Evolutionary conservation across 129 eudicot genomes (phyloP), one percentile per base, ranked within the genome.

Genomic region (Calendula officinalis): DNA sequence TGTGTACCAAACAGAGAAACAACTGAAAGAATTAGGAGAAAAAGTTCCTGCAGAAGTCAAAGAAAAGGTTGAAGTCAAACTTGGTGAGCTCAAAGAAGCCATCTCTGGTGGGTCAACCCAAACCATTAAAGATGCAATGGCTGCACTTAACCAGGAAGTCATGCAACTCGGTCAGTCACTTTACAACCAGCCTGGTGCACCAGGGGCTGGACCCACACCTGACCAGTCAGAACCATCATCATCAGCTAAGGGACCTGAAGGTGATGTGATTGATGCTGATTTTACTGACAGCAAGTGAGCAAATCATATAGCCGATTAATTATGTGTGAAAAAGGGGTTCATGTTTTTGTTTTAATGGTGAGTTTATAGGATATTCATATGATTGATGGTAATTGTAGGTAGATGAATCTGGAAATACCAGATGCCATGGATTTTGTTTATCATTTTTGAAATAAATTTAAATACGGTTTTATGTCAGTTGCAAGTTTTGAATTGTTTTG

Each of bases 151-250:
- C 72, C 91, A 88, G 71, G 99, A 92, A 71, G 99, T 92, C 9
- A 92, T 92, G 99, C 96, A 92, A 65, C 80, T 92, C 8, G 99
- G 99, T 7, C 95, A 88, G 69, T 88, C 99, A 4, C 95, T 94
- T 0, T 94, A 94, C 69, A 86, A 89, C 75, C 96, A 94, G 75
- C 96, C 90, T 0, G 94, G 94, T 22, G 94, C 84, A 37, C 76
- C 80, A 11, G 77, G 78, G 27, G 91, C 78, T 33, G 95, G 91
- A 22, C 30, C 30, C 30, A 22, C 30, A 22, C 30, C 84, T 3
- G 86, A 81, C 8, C 68, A 91, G 9, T 67, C 90, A 0, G 27
- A 30, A 7, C 62, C 73, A 14, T 43, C 79, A 4, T 68, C 74
- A 0, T 67, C 68, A 72, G 83, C 44, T 22, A 77, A 94, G 75